These are phyloP conservation scores for Phytopythium mirpurense DNA, from an alignment of 352 stramenopile species.

Conservation along the genomic window DNA sequence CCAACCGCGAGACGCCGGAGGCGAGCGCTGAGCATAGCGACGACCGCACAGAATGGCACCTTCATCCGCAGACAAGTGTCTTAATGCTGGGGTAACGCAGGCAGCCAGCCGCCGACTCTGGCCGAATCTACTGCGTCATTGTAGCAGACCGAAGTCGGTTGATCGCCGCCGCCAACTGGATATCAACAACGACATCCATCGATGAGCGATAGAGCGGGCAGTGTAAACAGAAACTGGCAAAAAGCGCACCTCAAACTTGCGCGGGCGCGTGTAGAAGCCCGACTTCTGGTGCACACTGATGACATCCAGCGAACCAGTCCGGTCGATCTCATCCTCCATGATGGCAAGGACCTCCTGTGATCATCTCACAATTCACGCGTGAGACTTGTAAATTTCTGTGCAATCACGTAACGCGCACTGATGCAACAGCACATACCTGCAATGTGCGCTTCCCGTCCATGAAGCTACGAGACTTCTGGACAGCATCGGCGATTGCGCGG, in stretches of 20 bases:
- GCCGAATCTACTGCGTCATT: slow-evolving; percentile 47
- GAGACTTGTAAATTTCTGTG: too few species aligned
- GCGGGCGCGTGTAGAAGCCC: slow-evolving; percentile 74
- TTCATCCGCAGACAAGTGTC: slow-evolving; percentile 1
- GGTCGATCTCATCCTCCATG: slow-evolving; percentile 66
- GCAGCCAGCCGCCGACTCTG: background rate
- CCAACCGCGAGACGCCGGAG: background rate
- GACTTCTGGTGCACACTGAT: slow-evolving; percentile 49
- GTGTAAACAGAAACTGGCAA: background rate
- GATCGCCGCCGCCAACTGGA: slow-evolving; percentile 80
- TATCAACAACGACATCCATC: background rate
- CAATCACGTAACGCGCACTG: too few species aligned
- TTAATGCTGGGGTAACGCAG: background rate
- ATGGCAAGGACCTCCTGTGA: slow-evolving; percentile 52
- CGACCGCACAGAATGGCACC: background rate
- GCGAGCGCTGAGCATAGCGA: background rate
- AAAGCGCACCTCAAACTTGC: slow-evolving; percentile 65
- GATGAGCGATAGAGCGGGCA: background rate
- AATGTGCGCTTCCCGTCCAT: slow-evolving; percentile 66
- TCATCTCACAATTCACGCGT: background rate
- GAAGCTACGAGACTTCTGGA: slow-evolving; percentile 41
- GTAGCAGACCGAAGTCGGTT: slow-evolving; percentile 78
- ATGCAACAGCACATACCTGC: slow-evolving; percentile 18
- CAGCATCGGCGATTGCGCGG: slow-evolving; percentile 67
- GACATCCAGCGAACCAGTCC: slow-evolving; percentile 53